A percentile compares a stretch with the other conserved stretches of the same genome.
Evolutionary conservation across 148 eudicot genomes (phyloP).

Genomic region (Amaranthus cruentus): DNA sequence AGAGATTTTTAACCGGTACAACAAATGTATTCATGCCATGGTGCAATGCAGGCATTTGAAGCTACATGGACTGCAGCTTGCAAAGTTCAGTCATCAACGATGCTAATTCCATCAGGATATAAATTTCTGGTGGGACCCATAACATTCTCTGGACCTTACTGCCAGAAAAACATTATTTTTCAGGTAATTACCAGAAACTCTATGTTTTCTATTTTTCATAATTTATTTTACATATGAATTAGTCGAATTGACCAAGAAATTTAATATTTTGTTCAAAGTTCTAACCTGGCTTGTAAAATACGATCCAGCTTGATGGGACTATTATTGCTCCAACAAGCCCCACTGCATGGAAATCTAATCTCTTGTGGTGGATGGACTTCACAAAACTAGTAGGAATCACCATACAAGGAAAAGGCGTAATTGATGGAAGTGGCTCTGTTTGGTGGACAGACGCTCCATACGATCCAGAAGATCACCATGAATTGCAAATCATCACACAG

Average conservation of each 20-base stretch:
- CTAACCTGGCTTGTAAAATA: constrained; percentile 9
- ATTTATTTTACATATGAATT: not conserved
- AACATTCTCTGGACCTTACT: constrained; percentile 79
- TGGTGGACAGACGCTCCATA: constrained; percentile 77
- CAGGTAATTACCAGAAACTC: constrained; percentile 48
- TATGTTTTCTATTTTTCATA: too few species aligned
- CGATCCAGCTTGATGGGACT: constrained; percentile 54
- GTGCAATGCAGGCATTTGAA: constrained; percentile 70
- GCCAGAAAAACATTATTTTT: constrained; percentile 62
- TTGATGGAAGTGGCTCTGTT: constrained; percentile 81
- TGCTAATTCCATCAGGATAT: constrained; percentile 60
- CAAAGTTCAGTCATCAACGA: constrained; percentile 64
- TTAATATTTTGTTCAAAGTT: not conserved
- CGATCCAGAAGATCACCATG: constrained; percentile 50
- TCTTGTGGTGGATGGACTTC: constrained; percentile 79
- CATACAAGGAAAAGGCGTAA: constrained; percentile 63
- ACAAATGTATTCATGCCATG: constrained; percentile 14
- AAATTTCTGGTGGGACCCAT: constrained; percentile 79
- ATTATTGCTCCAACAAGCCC: constrained; percentile 68
- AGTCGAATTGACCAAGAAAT: not conserved
- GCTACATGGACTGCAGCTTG: constrained; percentile 86
- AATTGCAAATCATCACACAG: constrained; percentile 45
- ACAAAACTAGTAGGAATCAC: constrained; percentile 70
- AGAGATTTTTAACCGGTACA: constrained; percentile 2
- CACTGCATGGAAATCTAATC: constrained; percentile 54